Percentiles rank a stretch among this genome's conserved stretches.
Evolutionary conservation across 352 stramenopile genomes (phyloP).

Genomic region (Pythium utonaiense): DNA sequence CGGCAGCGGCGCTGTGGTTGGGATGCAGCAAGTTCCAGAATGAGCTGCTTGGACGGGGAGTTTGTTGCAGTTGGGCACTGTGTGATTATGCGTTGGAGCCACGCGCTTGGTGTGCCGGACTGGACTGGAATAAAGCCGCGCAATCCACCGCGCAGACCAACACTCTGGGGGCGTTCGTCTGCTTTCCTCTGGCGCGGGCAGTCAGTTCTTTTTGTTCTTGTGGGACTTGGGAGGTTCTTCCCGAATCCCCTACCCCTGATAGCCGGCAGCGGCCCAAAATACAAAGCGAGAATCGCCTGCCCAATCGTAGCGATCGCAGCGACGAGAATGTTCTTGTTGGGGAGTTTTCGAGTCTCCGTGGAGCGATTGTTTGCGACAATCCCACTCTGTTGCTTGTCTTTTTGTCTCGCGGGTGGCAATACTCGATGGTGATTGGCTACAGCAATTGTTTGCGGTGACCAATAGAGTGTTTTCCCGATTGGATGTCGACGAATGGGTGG

Average conservation of each 20-base stretch:
- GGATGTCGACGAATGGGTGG: conserved; percentile 16
- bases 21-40: conserved; percentile 24
- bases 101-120: not conserved
- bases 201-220: conserved; percentile 21
- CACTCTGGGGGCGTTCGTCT: conserved; percentile 21
- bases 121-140: not conserved
- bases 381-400: not conserved
- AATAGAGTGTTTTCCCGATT: conserved; percentile 16
- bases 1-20: not conserved
- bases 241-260: conserved; percentile 22
- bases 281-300: no score
- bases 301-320: conserved; percentile 24
- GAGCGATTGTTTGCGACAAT: conserved; percentile 7
- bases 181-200: conserved; percentile 17
- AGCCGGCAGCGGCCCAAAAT: no score
- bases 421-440: conserved; percentile 14
- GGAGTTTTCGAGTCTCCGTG: not conserved
- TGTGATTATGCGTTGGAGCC: no score
- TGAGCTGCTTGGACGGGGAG: conserved; percentile 18
- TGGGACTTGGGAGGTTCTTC: conserved; percentile 11
- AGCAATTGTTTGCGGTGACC: not conserved
- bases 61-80: conserved; percentile 17
- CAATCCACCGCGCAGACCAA: conserved; percentile 13
- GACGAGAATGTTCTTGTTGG: conserved; percentile 32
- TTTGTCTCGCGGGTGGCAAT: not conserved